phyloP scores from a whole-genome alignment of 2,329 filamentous ascomycete genomes.

The Trichoderma sp. region DNA sequence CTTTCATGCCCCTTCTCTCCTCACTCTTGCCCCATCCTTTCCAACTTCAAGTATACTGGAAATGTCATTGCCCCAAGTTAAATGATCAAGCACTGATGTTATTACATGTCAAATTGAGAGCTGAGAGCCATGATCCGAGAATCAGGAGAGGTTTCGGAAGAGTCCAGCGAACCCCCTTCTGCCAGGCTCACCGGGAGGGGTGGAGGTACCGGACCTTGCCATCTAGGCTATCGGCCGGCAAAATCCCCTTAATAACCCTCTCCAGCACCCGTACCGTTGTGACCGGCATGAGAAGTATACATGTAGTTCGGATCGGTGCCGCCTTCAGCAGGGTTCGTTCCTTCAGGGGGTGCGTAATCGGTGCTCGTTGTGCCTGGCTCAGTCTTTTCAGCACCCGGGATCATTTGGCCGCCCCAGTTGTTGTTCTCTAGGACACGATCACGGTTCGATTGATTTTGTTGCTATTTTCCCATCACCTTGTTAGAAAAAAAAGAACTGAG shows the following conservation, averaged over 20 bases:
- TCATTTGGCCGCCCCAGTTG: constrained; percentile 34
- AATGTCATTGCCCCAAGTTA: background rate
- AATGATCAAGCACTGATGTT: constrained; percentile 9
- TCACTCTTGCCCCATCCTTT: background rate
- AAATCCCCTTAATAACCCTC: constrained; percentile 48
- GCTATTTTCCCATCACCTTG: constrained; percentile 28
- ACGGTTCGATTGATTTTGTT: constrained; percentile 43
- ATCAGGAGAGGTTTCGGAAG: background rate
- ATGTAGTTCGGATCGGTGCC: constrained; percentile 47
- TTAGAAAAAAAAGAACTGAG: background rate
- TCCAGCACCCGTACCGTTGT: constrained; percentile 56
- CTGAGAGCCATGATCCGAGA: background rate
- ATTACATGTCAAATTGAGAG: background rate
- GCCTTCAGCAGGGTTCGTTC: constrained; percentile 40
- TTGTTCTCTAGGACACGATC: constrained; percentile 39
- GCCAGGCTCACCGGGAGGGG: background rate
- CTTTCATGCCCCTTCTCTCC: background rate
- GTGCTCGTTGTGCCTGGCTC: constrained; percentile 31
- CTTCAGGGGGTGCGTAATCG: constrained; percentile 47
- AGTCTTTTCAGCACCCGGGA: constrained; percentile 33
- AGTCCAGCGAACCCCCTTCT: background rate
- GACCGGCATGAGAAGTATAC: constrained; percentile 53
- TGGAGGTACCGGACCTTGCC: background rate
- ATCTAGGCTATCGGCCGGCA: background rate
- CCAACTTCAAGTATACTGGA: background rate